These are phyloP conservation scores for Hymenoscyphus albidus DNA, from an alignment of 2,329 filamentous ascomycete species.

Conservation along the genomic window DNA sequence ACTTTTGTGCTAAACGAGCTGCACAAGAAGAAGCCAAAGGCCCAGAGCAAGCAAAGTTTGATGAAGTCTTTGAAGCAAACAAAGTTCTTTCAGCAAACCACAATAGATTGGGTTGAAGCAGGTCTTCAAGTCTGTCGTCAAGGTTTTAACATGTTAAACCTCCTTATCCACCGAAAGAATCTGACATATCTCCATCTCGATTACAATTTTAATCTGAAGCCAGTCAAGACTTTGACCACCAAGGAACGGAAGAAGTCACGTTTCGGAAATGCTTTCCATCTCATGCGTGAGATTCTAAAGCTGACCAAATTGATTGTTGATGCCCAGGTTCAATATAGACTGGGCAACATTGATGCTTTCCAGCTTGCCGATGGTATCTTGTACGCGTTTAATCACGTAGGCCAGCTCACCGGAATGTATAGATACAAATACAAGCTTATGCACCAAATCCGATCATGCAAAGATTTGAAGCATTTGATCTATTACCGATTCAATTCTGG, in stretches of 20 bases:
- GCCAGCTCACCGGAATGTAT: slow-evolving; percentile 98
- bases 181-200: slow-evolving; percentile 96
- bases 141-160: slow-evolving; percentile 98
- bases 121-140: slow-evolving; percentile 97
- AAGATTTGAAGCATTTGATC: slow-evolving; percentile 97
- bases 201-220: slow-evolving; percentile 99
- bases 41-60: slow-evolving; percentile 90
- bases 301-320: slow-evolving; percentile 97
- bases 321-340: slow-evolving; percentile 93
- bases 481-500: slow-evolving; percentile 99
- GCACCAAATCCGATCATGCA: slow-evolving; percentile 99
- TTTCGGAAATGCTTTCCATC: slow-evolving; percentile 97
- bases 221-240: slow-evolving; percentile 95
- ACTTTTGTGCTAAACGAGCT: slow-evolving; percentile 94
- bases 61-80: slow-evolving; percentile 88
- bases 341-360: slow-evolving; percentile 98
- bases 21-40: slow-evolving; percentile 93
- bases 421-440: slow-evolving; percentile 99
- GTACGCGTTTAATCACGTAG: slow-evolving; percentile 99
- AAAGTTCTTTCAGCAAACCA: slow-evolving; percentile 99
- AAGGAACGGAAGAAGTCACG: slow-evolving; percentile 99
- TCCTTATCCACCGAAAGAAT: slow-evolving; percentile 97
- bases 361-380: slow-evolving; percentile 96
- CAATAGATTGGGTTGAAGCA: slow-evolving; percentile 98
- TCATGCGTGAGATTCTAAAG: slow-evolving; percentile 96